Evolutionary conservation across 2,329 filamentous ascomycete genomes (phyloP).

Genomic region (Phaeomoniella chlamydospora): DNA sequence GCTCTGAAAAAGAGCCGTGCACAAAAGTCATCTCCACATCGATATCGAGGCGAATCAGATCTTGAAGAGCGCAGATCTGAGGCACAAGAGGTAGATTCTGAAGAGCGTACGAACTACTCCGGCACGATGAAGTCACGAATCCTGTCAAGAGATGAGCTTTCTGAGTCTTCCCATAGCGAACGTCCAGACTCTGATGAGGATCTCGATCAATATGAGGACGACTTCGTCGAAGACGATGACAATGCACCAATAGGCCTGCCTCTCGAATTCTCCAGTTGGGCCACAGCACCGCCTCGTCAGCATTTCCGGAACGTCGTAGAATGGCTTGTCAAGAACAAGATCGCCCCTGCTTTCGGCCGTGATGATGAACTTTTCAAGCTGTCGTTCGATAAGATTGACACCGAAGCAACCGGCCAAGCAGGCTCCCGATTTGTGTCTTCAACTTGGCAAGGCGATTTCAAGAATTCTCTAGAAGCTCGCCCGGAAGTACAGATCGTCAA

Average conservation of each 20-base stretch:
- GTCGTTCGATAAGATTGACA: constrained; percentile 57
- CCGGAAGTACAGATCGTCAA: constrained; percentile 40
- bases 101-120: constrained; percentile 15
- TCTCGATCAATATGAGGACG: constrained; percentile 42
- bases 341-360: constrained; percentile 55
- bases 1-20: constrained; percentile 25
- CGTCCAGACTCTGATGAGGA: constrained; percentile 18
- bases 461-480: constrained; percentile 48
- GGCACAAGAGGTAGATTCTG: constrained; percentile 6
- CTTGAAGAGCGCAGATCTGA: constrained; percentile 13
- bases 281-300: constrained; percentile 53
- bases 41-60: constrained; percentile 10
- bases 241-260: constrained; percentile 40
- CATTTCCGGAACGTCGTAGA: constrained; percentile 62
- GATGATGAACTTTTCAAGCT: constrained; percentile 50
- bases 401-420: constrained; percentile 53
- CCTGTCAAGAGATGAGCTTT: constrained; percentile 13
- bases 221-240: constrained; percentile 52
- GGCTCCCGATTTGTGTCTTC: constrained; percentile 59
- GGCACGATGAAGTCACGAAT: too few species aligned
- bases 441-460: constrained; percentile 54
- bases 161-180: constrained; percentile 1
- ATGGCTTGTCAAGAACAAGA: constrained; percentile 68
- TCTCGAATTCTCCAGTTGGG: constrained; percentile 52
- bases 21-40: constrained; percentile 20